Conservation (phyloP, 2,329 filamentous ascomycete genomes). For the Rachicladosporium sp. region DNA sequence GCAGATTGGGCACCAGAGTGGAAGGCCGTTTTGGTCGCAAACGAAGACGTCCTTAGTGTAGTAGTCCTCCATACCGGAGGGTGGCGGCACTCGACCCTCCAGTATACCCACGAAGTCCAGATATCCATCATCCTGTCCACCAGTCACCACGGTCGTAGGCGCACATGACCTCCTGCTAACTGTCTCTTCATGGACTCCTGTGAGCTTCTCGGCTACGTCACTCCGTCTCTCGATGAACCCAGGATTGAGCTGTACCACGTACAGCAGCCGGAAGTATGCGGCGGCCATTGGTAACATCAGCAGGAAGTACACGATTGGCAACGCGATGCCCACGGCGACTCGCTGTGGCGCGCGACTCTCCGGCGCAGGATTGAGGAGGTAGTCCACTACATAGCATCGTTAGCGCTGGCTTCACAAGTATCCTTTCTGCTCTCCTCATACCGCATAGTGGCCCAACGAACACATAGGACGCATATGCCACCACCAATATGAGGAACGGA, state of each 20-base stretch:
- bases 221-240: conserved; percentile 59
- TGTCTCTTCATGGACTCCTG: conserved; percentile 4
- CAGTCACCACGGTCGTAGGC: conserved; percentile 9
- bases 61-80: conserved; percentile 59
- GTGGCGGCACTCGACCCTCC: conserved; percentile 36
- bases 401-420: neutral
- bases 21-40: conserved; percentile 72
- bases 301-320: conserved; percentile 62
- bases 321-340: conserved; percentile 49
- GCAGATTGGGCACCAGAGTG: conserved; percentile 75
- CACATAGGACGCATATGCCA: conserved; percentile 19
- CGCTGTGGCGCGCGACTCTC: conserved; percentile 23
- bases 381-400: conserved; percentile 45
- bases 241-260: conserved; percentile 56
- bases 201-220: conserved; percentile 8
- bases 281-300: conserved; percentile 54
- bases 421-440: neutral
- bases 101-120: conserved; percentile 15
- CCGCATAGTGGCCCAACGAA: conserved; percentile 17
- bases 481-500: conserved; percentile 16
- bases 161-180: conserved; percentile 10
- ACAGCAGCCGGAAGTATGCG: conserved; percentile 60
- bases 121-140: conserved; percentile 14
- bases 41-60: conserved; percentile 75
- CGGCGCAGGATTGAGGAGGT: conserved; percentile 45